Conservation (phyloP, 2,329 filamentous ascomycete genomes). For the Teratosphaeria pseudoeucalypti region DNA sequence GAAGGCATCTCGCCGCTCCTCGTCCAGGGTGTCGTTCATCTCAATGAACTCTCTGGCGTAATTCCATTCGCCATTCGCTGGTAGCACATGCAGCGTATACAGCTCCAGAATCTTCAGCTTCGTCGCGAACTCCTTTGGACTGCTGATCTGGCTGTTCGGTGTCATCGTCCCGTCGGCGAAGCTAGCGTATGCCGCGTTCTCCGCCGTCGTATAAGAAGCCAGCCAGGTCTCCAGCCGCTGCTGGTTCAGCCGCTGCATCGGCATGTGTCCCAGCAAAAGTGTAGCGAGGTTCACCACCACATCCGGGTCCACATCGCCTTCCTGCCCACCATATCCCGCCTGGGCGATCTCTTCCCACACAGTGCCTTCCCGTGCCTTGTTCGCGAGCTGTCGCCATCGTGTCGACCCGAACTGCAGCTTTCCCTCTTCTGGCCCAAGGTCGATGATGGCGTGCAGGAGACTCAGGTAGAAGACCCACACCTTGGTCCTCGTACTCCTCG, state of each 20-base stretch:
- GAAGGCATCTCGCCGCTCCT: slow-evolving; percentile 83
- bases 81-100: slow-evolving; percentile 89
- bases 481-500: slow-evolving; percentile 76
- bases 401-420: slow-evolving; percentile 77
- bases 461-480: slow-evolving; percentile 97
- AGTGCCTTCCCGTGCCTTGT: slow-evolving; percentile 75
- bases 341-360: slow-evolving; percentile 92
- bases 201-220: slow-evolving; percentile 47
- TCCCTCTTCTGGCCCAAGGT: slow-evolving; percentile 81
- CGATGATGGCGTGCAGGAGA: slow-evolving; percentile 80
- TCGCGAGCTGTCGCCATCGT: slow-evolving; percentile 72
- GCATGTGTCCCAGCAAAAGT: slow-evolving; percentile 79
- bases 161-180: slow-evolving; percentile 46
- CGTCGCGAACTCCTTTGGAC: slow-evolving; percentile 37
- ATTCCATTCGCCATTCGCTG: slow-evolving; percentile 90
- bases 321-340: slow-evolving; percentile 76
- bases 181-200: slow-evolving; percentile 2
- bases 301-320: slow-evolving; percentile 87
- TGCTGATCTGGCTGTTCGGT: slow-evolving; percentile 35
- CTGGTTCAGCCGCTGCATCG: slow-evolving; percentile 74
- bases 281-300: slow-evolving; percentile 90
- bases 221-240: slow-evolving; percentile 81
- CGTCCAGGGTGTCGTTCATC: slow-evolving; percentile 77
- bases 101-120: slow-evolving; percentile 88
- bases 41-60: slow-evolving; percentile 86